Evolutionary conservation across 1,284 basidiomycete genomes (phyloP), one percentile per base, ranked within the genome.

Genomic region (Stygiomarasmius scandens): DNA sequence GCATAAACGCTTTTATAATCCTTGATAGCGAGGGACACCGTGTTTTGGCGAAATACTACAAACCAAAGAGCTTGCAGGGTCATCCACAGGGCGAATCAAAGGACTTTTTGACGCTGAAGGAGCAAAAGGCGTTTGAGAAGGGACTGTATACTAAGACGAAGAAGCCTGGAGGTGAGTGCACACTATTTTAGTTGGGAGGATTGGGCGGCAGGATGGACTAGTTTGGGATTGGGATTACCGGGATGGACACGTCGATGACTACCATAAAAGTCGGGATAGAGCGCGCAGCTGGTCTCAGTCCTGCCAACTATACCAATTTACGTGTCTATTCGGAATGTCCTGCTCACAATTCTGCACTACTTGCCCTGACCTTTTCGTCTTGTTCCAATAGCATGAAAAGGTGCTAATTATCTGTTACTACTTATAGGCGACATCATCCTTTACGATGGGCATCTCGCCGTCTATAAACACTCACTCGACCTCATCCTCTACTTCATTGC

Each of bases 401-500:
- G n/a, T n/a, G n/a, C n/a, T n/a, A n/a, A n/a, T n/a, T n/a, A n/a
- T n/a, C n/a, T n/a, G n/a, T n/a, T n/a, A n/a, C n/a, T n/a, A n/a
- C n/a, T n/a, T n/a, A n/a, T n/a, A 95, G 95, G 93, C 69, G 96
- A 99, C 67, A 95, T 99, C 69, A 93, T 98, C 66, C 84, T 98
- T 11, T 95, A 93, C 72, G 94, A 95, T 71, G 82, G 89, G 61
- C 90, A 95, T 68, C 83, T 98, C n/a, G 89, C 93, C 27, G 86
- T 99, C 22, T 97, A 96, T 79, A 93, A 92, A 67, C 87, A 97
- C 65, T 93, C 94, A 36, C 87, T 97, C 57, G 97, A 99, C 78
- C 87, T 98, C 67, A 92, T 96, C 61, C 89, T 98, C 73, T 97
- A 98, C 80, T 87, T 99, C 66, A 85, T 99, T 68, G 94, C 93